Evolutionary conservation across 345 rosid genomes (phyloP).

Genomic region (Kandelia obovata): DNA sequence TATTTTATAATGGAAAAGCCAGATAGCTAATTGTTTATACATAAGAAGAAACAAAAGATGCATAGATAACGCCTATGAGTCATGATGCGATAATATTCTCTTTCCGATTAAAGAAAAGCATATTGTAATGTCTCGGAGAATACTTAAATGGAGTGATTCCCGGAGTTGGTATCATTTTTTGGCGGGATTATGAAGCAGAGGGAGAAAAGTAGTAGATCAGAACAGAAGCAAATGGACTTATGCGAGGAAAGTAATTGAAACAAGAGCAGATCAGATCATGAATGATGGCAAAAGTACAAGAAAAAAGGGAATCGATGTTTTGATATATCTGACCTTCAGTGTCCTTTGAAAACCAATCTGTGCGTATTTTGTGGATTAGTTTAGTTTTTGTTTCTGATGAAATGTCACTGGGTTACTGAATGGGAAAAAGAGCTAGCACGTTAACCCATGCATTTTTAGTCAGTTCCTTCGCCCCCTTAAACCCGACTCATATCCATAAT

Average conservation of each 20-base stretch:
- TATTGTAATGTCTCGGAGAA: constrained; percentile 21
- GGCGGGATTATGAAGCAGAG: constrained; percentile 45
- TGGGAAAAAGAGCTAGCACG: constrained; percentile 44
- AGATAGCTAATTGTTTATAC: constrained; percentile 7
- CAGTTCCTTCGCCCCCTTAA: constrained; percentile 14
- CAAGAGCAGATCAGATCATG: constrained; percentile 28
- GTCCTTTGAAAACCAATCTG: constrained; percentile 20
- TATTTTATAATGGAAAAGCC: background rate
- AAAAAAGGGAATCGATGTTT: constrained; percentile 73
- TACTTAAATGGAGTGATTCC: constrained; percentile 59
- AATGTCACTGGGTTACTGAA: constrained; percentile 62
- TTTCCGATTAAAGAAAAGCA: constrained; percentile 17
- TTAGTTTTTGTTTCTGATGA: constrained; percentile 42
- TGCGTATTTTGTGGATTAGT: constrained; percentile 28
- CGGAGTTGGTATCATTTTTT: constrained; percentile 53
- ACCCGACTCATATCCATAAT: constrained; percentile 11
- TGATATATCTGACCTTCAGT: constrained; percentile 52
- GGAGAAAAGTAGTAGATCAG: background rate
- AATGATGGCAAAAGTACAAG: constrained; percentile 37
- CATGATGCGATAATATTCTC: constrained; percentile 45
- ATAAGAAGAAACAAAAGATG: constrained; percentile 46
- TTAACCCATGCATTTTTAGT: constrained; percentile 33
- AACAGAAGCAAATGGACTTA: constrained; percentile 3
- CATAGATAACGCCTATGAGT: constrained; percentile 33
- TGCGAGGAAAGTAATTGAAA: constrained; percentile 8